Base-by-base conservation (phyloP, 23 red algal genomes). In the Cyanidium caldarium region DNA sequence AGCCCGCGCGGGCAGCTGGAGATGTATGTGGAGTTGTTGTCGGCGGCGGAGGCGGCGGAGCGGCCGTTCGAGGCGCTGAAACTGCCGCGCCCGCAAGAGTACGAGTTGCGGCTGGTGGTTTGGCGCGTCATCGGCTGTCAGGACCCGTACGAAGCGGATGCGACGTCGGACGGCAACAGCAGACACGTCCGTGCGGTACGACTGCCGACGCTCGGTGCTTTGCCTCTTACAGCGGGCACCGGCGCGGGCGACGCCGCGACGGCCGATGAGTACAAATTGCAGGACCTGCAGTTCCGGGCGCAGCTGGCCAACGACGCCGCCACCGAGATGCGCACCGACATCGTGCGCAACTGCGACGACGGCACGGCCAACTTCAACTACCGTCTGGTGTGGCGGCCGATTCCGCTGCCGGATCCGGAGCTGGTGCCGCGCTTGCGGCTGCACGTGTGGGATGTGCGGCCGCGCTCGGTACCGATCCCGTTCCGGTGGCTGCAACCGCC, bases 381-480 rank as follows among this genome's bases (percentile, higher is more conserved):
- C 51, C 51, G 51, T 28, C 51, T 61, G 10, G 23, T 61, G 10
- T 61, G 51, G 51, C 51, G 51, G 10, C 51, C 51, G 51, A 16
- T 61, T 10, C 51, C 19, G 7, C 31, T 16, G 51, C 51, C 51
- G 23, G 23, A 61, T 28, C 51, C 51, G 7, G 51, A 61, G 13
- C 51, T 61, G 10, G 51, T 61, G 23, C 51, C 51, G 5, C 10
- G 51, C 7, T 25, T 61, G 51, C 51, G 51, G 31, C 51, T 61
- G 10, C 51, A 61, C 23, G 51, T 61, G n/a, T 61, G 51, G 51
- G 51, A 61, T 28, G 51, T 61, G n/a, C 51, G 21, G n/a, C 19
- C 7, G 7, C 51, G n/a, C n/a, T 21, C 13, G 10, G 51, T 16
- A 7, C 31, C 31, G 7, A 16, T 28, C 10, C 51, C 31, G 10